phyloP scores from a whole-genome alignment of 306 rosid genomes.

The Purshia tridentata region DNA sequence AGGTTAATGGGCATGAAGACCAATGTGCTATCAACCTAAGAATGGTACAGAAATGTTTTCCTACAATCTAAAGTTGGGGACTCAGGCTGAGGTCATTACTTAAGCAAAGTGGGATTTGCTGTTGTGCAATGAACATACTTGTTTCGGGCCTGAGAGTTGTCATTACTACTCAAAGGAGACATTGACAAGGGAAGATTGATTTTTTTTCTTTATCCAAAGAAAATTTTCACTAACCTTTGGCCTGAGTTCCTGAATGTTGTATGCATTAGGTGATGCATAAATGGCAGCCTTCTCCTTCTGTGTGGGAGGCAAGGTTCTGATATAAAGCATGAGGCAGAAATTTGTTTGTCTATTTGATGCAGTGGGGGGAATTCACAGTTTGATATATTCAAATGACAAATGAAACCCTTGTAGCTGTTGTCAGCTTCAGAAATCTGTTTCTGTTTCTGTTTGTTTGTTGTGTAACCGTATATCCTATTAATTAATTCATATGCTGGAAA shows the following conservation, averaged over 20 bases:
- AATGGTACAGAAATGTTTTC: not conserved
- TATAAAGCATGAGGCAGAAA: not conserved
- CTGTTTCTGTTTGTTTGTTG: not conserved
- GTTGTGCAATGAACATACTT: not conserved
- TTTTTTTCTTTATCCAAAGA: too few relatives aligned
- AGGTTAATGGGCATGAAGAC: conserved; percentile 25
- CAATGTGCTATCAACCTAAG: conserved; percentile 30
- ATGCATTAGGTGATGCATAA: not conserved
- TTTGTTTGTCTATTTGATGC: not conserved
- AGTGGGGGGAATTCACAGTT: not conserved
- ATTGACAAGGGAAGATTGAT: not conserved
- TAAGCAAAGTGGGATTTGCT: not conserved
- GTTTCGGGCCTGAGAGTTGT: not conserved
- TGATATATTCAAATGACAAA: not conserved
- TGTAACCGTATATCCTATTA: not conserved
- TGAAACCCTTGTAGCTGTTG: not conserved
- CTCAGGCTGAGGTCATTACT: not conserved
- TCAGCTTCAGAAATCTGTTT: not conserved
- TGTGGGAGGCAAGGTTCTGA: not conserved
- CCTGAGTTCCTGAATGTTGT: conserved; percentile 11
- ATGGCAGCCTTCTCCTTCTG: not conserved
- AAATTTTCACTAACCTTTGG: not conserved
- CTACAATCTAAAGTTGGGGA: conserved; percentile 4
- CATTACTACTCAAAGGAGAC: not conserved
- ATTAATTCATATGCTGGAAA: not conserved